Evolutionary conservation across 2,329 filamentous ascomycete species (phyloP).

Genomic region (Aspergillus sp.): DNA sequence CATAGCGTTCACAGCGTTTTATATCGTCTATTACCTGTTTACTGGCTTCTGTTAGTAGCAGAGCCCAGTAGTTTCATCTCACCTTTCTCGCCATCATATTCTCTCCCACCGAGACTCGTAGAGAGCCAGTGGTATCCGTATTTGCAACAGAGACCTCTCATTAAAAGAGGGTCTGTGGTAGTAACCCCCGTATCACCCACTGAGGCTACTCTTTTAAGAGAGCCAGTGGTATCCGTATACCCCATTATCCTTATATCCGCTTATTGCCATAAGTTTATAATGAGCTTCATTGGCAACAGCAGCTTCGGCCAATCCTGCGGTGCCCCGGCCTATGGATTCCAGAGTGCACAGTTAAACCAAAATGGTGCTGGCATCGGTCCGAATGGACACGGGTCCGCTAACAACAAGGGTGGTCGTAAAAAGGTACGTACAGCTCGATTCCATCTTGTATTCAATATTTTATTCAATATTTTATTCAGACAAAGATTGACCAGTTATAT

Average conservation of each 20-base stretch:
- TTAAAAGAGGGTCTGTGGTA: too few relatives aligned
- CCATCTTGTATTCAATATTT: too few relatives aligned
- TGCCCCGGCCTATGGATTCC: too few relatives aligned
- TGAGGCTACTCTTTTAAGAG: background rate
- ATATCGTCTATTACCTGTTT: background rate
- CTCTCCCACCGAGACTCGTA: background rate
- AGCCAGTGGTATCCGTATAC: background rate
- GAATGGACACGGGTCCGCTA: too few relatives aligned
- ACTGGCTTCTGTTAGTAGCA: background rate
- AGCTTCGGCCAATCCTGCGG: background rate
- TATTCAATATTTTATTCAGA: too few relatives aligned
- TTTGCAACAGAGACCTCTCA: too few relatives aligned
- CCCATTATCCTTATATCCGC: background rate
- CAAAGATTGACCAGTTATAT: too few relatives aligned
- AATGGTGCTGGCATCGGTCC: too few relatives aligned
- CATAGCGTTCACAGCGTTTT: background rate
- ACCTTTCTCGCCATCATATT: background rate
- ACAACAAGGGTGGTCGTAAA: background rate
- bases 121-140: background rate
- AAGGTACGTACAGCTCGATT: background rate
- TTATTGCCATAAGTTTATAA: background rate
- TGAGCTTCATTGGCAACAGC: constrained; percentile 1
- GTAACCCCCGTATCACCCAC: too few relatives aligned
- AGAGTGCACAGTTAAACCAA: too few relatives aligned
- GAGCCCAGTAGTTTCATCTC: background rate